Base-by-base conservation (phyloP, 805 yeast species). In the Scheffersomyces spartinae region DNA sequence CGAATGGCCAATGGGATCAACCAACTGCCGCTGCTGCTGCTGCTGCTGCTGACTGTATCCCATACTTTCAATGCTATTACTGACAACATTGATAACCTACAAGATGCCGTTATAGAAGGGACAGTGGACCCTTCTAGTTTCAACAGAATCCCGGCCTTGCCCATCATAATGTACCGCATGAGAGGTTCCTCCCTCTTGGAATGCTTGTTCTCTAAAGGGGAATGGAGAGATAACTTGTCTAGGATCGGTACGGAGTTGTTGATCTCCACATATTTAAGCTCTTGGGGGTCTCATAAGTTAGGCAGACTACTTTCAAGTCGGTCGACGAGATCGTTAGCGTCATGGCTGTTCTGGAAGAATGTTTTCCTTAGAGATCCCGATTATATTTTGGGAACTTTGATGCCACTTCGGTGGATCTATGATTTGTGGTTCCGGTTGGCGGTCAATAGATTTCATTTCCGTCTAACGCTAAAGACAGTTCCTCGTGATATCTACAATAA, bases 341-440 rank as follows among this genome's bases (percentile, higher is more conserved):
- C n/a, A n/a, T n/a, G n/a, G n/a, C n/a, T n/a, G n/a, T n/a, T n/a
- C n/a, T n/a, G n/a, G n/a, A n/a, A n/a, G n/a, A n/a, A n/a, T n/a
- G n/a, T n/a, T n/a, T n/a, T n/a, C n/a, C n/a, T n/a, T n/a, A n/a
- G n/a, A n/a, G n/a, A n/a, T n/a, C n/a, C n/a, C n/a, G n/a, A n/a
- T n/a, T n/a, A n/a, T n/a, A n/a, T n/a, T n/a, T n/a, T n/a, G n/a
- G n/a, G n/a, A n/a, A n/a, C 52, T 33, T 25, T 56, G 17, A 36
- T 55, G 5, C 64, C 64, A 1, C 26, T 40, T 6, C 37, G 66
- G 20, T 55, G 62, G 56, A 29, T 34, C 7, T 60, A 60, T 30
- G 63, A 54, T 30, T 15, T 55, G 7, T 19, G 49, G 13, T 53
- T 42, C 31, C 35, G 59, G 9, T 23, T 53, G 15, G 48, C 59